Conservation (phyloP, 331 rosid species). For the Cydonia oblonga region DNA sequence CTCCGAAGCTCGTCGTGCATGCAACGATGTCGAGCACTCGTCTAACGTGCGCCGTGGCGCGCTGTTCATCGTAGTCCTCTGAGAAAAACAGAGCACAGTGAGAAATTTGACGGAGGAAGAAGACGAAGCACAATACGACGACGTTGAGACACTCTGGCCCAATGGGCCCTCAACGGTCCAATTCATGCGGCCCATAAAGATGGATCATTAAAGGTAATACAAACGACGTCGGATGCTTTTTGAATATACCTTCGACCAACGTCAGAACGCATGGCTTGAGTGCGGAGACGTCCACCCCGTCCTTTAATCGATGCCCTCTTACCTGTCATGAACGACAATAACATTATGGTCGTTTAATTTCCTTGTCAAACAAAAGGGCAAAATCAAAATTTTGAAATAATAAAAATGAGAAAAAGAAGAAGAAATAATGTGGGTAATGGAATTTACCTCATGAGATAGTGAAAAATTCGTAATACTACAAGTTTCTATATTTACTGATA, state of each 20-base stretch:
- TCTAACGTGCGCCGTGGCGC: conserved; percentile 69
- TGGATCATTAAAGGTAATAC: too few species aligned
- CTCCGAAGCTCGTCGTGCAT: conserved; percentile 76
- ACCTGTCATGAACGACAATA: conserved; percentile 30
- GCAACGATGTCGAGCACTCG: conserved; percentile 75
- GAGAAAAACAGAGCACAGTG: background rate
- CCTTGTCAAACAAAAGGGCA: background rate
- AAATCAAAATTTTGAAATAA: background rate
- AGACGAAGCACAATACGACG: background rate
- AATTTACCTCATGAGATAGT: conserved; percentile 70
- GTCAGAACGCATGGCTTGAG: conserved; percentile 70
- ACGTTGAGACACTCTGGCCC: background rate
- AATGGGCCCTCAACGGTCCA: background rate
- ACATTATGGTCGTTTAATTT: background rate
- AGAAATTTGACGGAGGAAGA: background rate
- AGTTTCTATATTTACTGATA: conserved; percentile 51
- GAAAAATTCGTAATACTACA: conserved; percentile 75
- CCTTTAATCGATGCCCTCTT: conserved; percentile 63
- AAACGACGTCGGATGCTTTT: conserved; percentile 27
- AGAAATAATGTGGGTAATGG: background rate
- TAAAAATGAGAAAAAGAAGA: too few species aligned
- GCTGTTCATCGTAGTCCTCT: conserved; percentile 76
- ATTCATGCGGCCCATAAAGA: background rate
- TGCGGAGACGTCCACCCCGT: conserved; percentile 79
- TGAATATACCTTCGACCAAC: conserved; percentile 52